These are phyloP conservation scores for Lentinula raphanica DNA, from an alignment of 768 basidiomycete genomes.

Conservation along the genomic window DNA sequence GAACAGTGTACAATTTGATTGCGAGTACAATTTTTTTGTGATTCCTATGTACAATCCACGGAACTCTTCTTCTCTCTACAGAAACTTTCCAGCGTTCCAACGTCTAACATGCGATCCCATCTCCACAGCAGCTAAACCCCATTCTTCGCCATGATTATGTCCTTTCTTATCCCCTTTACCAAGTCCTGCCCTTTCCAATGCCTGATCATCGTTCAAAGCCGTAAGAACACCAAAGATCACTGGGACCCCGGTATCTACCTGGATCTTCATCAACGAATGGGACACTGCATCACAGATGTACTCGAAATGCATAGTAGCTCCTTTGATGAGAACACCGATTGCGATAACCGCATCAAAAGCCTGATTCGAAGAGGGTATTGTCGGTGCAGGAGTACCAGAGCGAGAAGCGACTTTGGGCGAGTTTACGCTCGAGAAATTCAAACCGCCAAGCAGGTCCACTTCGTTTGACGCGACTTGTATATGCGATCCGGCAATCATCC, in stretches of 20 bases:
- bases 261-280: conserved; percentile 90
- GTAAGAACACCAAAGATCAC: conserved; percentile 97
- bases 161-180: conserved; percentile 65
- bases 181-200: conserved; percentile 89
- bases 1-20: too few species aligned
- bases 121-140: conserved; percentile 95
- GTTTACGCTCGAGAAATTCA: conserved; percentile 35
- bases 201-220: conserved; percentile 89
- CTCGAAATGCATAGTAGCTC: conserved; percentile 98
- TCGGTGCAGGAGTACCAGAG: conserved; percentile 47
- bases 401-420: conserved; percentile 37
- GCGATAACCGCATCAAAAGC: conserved; percentile 96
- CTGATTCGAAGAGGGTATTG: conserved; percentile 32
- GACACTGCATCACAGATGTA: conserved; percentile 95
- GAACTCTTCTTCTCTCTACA: not conserved
- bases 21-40: not conserved
- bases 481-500: conserved; percentile 85
- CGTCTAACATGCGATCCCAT: conserved; percentile 66
- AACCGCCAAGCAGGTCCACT: conserved; percentile 73
- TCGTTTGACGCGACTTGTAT: conserved; percentile 73
- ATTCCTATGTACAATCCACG: not conserved
- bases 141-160: conserved; percentile 97
- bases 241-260: conserved; percentile 89
- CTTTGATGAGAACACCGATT: conserved; percentile 97
- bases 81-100: conserved; percentile 71